Evolutionary conservation across 139 green algal species (phyloP).

Genomic region (Monoraphidium neglectum): DNA sequence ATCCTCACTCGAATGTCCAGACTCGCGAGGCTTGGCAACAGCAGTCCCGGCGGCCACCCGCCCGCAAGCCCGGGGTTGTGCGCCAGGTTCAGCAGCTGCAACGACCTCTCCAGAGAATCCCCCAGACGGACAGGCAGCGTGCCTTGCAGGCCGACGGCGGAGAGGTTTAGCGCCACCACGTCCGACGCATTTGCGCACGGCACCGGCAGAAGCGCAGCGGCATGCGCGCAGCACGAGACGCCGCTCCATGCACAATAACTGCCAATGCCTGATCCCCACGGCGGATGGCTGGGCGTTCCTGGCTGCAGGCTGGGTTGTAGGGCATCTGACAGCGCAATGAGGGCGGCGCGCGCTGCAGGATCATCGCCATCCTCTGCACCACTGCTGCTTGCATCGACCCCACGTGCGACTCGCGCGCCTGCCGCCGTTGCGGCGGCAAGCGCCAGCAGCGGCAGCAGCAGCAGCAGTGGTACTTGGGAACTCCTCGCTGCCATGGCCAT

Average conservation of each 20-base stretch:
- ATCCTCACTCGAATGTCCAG: not conserved
- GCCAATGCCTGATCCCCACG: too few relatives aligned
- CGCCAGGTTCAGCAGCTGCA: not conserved
- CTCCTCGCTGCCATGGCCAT: too few relatives aligned
- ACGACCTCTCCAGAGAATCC: not conserved
- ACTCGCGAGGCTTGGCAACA: not conserved
- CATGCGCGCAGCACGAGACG: not conserved
- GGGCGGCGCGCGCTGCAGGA: too few relatives aligned
- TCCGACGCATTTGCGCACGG: not conserved
- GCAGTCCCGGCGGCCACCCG: not conserved
- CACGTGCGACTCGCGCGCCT: too few relatives aligned
- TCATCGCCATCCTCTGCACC: too few relatives aligned
- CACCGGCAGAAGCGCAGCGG: not conserved
- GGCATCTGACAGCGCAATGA: too few relatives aligned
- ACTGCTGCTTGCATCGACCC: too few relatives aligned
- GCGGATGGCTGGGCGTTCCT: too few relatives aligned
- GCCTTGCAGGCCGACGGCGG: not conserved
- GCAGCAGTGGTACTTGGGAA: too few relatives aligned
- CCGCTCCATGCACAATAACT: not conserved
- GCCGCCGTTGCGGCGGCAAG: too few relatives aligned
- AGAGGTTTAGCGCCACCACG: not conserved
- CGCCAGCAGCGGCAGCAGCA: too few relatives aligned
- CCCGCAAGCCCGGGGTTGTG: not conserved
- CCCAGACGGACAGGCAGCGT: not conserved
- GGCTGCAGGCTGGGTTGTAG: too few relatives aligned